phyloP scores from a whole-genome alignment of 75 land plant species.

The Picea glauca region DNA sequence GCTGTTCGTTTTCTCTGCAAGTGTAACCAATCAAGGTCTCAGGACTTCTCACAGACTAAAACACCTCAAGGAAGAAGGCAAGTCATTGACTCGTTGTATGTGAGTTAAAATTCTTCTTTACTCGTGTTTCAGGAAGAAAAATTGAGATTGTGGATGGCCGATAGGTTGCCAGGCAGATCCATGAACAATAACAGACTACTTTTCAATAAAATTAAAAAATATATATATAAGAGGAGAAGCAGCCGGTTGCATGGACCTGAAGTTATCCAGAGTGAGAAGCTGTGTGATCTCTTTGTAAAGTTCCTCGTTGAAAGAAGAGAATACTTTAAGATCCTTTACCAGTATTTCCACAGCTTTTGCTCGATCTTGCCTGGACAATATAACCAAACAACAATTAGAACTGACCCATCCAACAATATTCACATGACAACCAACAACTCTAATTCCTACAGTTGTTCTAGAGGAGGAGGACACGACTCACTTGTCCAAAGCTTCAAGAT shows the following conservation, averaged over 20 bases:
- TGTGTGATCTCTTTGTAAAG: slow-evolving; percentile 51
- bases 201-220: background rate
- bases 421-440: too few species aligned
- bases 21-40: background rate
- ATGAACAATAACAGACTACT: background rate
- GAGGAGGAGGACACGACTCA: slow-evolving; percentile 14
- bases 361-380: slow-evolving; percentile 36
- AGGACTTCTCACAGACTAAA: background rate
- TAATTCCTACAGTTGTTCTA: too few species aligned
- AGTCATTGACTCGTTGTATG: too few species aligned
- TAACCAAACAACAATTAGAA: too few species aligned
- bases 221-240: background rate
- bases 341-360: slow-evolving; percentile 46
- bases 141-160: too few species aligned
- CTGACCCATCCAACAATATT: too few species aligned
- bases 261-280: slow-evolving; percentile 48
- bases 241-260: slow-evolving; percentile 24
- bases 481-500: slow-evolving; percentile 91
- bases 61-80: background rate
- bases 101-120: too few species aligned
- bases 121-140: too few species aligned
- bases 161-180: too few species aligned
- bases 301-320: slow-evolving; percentile 47
- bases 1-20: slow-evolving; percentile 77
- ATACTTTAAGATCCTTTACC: slow-evolving; percentile 49